A percentile compares a stretch with the other conserved stretches of the same genome.
phyloP scores from a whole-genome alignment of 768 basidiomycete species.

The Tephrocybe sp. region DNA sequence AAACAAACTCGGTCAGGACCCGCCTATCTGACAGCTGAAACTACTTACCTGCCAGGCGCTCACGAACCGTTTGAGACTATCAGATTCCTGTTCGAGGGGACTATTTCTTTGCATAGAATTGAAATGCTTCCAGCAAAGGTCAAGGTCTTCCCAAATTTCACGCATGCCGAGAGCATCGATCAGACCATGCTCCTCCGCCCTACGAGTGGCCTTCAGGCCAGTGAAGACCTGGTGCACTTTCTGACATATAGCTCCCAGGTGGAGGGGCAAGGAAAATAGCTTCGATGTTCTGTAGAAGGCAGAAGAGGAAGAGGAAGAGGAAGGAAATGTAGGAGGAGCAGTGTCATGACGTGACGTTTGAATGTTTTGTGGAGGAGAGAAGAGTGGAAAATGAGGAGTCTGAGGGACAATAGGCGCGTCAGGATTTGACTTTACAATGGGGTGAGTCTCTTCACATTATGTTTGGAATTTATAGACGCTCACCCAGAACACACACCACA shows the following conservation, averaged over 20 bases:
- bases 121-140: slow-evolving; percentile 82
- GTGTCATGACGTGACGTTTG: no score
- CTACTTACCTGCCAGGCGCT: slow-evolving; percentile 80
- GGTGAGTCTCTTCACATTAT: no score
- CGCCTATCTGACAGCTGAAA: slow-evolving; percentile 5
- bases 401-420: no score
- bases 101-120: slow-evolving; percentile 52
- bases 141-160: slow-evolving; percentile 83
- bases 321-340: no score
- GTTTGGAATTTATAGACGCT: no score
- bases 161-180: slow-evolving; percentile 65
- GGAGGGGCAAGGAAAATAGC: slow-evolving; percentile 67
- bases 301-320: slow-evolving; percentile 26
- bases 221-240: slow-evolving; percentile 77
- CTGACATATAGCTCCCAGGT: slow-evolving; percentile 74
- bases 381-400: no score
- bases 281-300: slow-evolving; percentile 54
- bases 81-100: slow-evolving; percentile 30
- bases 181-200: slow-evolving; percentile 46
- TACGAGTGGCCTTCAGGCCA: slow-evolving; percentile 67
- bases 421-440: no score
- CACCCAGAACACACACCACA: no score
- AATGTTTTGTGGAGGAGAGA: no score
- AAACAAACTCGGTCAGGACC: slow-evolving; percentile 12
- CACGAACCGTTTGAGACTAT: slow-evolving; percentile 58